Base-by-base conservation (phyloP, 2,329 filamentous ascomycete genomes). In the Botrytis fragariae region DNA sequence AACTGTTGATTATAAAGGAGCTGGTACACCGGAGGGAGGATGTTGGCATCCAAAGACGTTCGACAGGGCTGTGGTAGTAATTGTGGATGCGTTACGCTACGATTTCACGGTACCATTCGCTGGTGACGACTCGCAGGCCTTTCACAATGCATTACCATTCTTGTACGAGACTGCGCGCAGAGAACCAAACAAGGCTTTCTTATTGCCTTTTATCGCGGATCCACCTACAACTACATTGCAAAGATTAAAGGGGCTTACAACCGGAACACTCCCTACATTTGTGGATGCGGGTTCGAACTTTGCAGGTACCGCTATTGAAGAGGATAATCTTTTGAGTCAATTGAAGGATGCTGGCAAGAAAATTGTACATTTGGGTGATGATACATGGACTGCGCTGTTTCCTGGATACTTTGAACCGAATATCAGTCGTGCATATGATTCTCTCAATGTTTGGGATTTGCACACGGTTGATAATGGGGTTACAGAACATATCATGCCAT, bases 41-140 rank as follows among this genome's bases (percentile, higher is more conserved):
- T 99, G 96, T 86, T 99, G 96, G 96, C 94, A 98, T 81, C 93
- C 94, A 48, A 97, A 94, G 84, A 93, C 90, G 2, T 99, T 98
- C 81, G 89, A 97, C 75, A 96, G 95, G 81, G 95, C 95, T 18
- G 91, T 99, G 64, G 88, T 99, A 37, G 88, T 99, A 72, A 85
- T 99, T 69, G 92, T 99, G 73, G 96, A 99, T 82, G 96, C 96
- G 71, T 87, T 99, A 74, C 92, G 96, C 74, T 99, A 99, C 83
- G 96, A 99, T 82, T 99, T 99, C 79, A 97, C 95, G 0, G 89
- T 98, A 18, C 96, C 96, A 0, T 91, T 92, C 74, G 16, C 72
- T 20, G 68, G 59, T 12, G 79, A 83, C 14, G 80, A 83, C 70
- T 80, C 80, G 37, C 81, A 81, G 20, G 84, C 92, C 74, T 99